phyloP scores from a whole-genome alignment of 2,329 filamentous ascomycete genomes.

The Balansia obtecta region DNA sequence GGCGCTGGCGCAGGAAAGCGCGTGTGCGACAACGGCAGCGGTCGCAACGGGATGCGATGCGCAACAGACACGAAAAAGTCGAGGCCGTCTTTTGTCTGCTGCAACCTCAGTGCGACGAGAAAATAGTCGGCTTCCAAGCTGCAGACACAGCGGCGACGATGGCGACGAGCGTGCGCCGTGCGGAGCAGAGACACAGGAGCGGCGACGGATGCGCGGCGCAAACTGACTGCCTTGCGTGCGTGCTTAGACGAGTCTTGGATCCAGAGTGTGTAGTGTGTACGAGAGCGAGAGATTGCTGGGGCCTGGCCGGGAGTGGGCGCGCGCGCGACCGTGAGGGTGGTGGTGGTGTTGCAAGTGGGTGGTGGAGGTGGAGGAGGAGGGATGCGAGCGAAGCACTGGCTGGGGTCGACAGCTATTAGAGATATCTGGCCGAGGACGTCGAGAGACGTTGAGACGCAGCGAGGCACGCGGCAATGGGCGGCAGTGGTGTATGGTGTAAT shows the following conservation, averaged over 20 bases:
- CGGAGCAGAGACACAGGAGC: conserved; percentile 3
- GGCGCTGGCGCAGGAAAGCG: conserved; percentile 8
- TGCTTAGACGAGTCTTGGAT: conserved; percentile 2
- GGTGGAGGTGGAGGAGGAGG: conserved; percentile 11
- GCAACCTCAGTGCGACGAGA: conserved; percentile 3
- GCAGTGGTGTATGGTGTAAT: conserved; percentile 1
- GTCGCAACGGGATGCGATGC: conserved; percentile 4
- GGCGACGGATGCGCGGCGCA: conserved; percentile 3
- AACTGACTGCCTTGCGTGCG: not conserved
- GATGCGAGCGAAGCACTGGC: conserved; percentile 9
- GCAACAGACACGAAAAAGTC: conserved; percentile 4
- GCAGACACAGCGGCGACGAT: conserved; percentile 2
- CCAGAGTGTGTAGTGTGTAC: conserved; percentile 1
- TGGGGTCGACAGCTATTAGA: conserved; percentile 4
- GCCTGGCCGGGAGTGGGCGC: conserved; percentile 11
- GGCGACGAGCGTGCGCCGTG: conserved; percentile 5
- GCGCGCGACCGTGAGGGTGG: conserved; percentile 7
- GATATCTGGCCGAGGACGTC: no score
- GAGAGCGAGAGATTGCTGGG: conserved; percentile 3
- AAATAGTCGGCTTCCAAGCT: not conserved
- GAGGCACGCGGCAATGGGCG: conserved; percentile 9
- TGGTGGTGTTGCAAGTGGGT: conserved; percentile 10
- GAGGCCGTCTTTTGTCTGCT: not conserved
- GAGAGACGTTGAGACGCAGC: not conserved
- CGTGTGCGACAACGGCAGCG: conserved; percentile 7